phyloP scores from a whole-genome alignment of 208 protist species.

The Leishmania lainsoni region DNA sequence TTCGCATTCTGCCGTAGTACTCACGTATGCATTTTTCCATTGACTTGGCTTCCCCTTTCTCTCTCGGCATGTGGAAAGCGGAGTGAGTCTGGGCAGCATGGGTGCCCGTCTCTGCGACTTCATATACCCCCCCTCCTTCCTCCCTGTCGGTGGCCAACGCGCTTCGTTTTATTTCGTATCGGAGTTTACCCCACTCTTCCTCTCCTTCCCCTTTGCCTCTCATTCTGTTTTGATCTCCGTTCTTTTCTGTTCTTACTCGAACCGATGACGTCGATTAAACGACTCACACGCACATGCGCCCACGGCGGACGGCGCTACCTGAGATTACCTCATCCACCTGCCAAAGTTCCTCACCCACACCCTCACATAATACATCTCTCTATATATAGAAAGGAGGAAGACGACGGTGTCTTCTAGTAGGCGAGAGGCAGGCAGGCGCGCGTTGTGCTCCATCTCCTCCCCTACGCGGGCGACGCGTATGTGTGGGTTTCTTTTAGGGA shows the following conservation, averaged over 20 bases:
- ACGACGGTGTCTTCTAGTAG: background rate
- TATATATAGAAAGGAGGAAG: background rate
- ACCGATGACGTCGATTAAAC: background rate
- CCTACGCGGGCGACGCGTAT: background rate
- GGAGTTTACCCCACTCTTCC: background rate
- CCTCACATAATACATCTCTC: background rate
- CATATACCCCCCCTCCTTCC: background rate
- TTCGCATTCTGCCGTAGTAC: background rate
- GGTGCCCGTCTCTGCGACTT: background rate
- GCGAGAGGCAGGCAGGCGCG: background rate
- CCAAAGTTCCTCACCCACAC: background rate
- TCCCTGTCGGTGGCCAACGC: background rate
- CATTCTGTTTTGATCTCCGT: background rate
- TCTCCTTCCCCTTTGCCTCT: background rate
- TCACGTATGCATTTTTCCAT: background rate
- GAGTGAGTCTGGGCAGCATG: background rate
- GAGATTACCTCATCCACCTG: background rate
- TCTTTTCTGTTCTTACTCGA: background rate
- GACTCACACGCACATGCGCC: conserved; percentile 3
- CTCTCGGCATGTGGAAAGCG: background rate
- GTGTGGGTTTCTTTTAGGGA: background rate
- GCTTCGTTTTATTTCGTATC: background rate
- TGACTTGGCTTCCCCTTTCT: background rate
- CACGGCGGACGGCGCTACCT: background rate
- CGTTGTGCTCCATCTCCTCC: background rate